Percentiles rank a stretch among this genome's conserved stretches.
phyloP scores from a whole-genome alignment of 2,329 filamentous ascomycete species.

The Drechmeria coniospora region DNA sequence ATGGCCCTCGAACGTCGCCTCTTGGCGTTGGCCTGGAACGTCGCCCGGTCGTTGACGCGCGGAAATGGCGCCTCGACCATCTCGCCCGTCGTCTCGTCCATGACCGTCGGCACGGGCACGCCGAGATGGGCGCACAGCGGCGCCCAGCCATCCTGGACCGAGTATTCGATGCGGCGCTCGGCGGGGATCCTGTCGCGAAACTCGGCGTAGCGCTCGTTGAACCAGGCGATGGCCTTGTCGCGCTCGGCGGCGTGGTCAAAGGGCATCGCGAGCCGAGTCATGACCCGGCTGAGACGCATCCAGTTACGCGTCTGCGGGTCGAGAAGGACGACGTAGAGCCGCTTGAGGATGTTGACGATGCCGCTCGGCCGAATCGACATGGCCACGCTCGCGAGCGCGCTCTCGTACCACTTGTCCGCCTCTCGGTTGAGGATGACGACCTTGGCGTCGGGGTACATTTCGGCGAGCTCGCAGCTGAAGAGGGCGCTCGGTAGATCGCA shows the following conservation, averaged over 20 bases:
- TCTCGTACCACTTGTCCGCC: conserved; percentile 21
- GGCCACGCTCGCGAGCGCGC: conserved; percentile 12
- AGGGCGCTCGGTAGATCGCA: conserved; percentile 42
- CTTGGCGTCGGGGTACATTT: conserved; percentile 19
- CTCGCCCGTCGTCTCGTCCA: conserved; percentile 15
- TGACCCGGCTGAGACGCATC: conserved; percentile 11
- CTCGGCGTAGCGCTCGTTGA: conserved; percentile 20
- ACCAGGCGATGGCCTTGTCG: conserved; percentile 22
- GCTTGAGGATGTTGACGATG: conserved; percentile 3
- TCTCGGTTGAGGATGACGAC: conserved; percentile 24
- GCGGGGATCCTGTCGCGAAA: conserved; percentile 17
- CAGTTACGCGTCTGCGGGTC: conserved; percentile 11
- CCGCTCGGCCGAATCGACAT: conserved; percentile 4
- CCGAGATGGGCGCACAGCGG: conserved; percentile 24
- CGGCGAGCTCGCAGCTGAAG: conserved; percentile 21
- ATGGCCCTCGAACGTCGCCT: conserved; percentile 4
- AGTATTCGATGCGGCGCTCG: conserved; percentile 21
- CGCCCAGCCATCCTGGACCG: conserved; percentile 23
- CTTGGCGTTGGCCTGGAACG: conserved; percentile 7
- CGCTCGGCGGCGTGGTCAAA: conserved; percentile 18
- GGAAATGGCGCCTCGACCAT: conserved; percentile 18
- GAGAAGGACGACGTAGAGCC: conserved; percentile 15
- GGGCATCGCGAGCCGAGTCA: conserved; percentile 11
- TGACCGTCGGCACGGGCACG: conserved; percentile 19
- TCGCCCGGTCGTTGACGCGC: conserved; percentile 15